Conservation (phyloP, 768 basidiomycete genomes). For the Cyclocybe cylindracea region DNA sequence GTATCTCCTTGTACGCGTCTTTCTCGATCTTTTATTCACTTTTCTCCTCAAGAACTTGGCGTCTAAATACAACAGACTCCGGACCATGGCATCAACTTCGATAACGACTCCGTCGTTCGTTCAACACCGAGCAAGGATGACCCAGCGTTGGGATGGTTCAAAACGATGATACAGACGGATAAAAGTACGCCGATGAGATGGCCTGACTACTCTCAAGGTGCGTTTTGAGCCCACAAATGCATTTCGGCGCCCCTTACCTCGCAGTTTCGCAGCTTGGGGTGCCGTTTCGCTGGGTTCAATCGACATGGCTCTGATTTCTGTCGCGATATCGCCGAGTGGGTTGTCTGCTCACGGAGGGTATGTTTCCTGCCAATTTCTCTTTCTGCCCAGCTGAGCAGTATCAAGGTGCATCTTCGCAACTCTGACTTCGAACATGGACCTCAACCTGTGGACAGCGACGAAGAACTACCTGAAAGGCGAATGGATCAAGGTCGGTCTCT, state of each 20-base stretch:
- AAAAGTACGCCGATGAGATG: conserved; percentile 40
- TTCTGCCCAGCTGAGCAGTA: neutral
- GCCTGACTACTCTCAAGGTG: conserved; percentile 54
- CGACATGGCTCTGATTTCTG: conserved; percentile 59
- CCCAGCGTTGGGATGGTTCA: conserved; percentile 62
- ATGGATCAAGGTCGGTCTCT: conserved; percentile 57
- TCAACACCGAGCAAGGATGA: conserved; percentile 35
- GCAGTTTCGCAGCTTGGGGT: conserved; percentile 56
- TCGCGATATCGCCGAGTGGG: conserved; percentile 70
- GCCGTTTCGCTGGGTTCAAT: conserved; percentile 70
- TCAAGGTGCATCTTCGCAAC: conserved; percentile 67
- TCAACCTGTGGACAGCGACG: conserved; percentile 64
- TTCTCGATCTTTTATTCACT: neutral
- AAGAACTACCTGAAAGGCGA: conserved; percentile 75
- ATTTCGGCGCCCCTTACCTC: no score
- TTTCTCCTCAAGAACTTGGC: neutral
- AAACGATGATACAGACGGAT: conserved; percentile 69
- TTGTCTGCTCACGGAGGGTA: conserved; percentile 64
- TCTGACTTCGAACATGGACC: conserved; percentile 75
- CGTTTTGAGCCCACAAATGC: neutral
- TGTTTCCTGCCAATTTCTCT: conserved; percentile 10
- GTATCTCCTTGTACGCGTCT: conserved; percentile 61
- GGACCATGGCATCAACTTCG: conserved; percentile 70
- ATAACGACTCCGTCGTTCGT: conserved; percentile 51
- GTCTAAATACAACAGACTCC: conserved; percentile 54